Percentiles rank a stretch among this genome's conserved stretches.
phyloP scores from a whole-genome alignment of 2,329 filamentous ascomycete species.

The Verticillium alfalfae region DNA sequence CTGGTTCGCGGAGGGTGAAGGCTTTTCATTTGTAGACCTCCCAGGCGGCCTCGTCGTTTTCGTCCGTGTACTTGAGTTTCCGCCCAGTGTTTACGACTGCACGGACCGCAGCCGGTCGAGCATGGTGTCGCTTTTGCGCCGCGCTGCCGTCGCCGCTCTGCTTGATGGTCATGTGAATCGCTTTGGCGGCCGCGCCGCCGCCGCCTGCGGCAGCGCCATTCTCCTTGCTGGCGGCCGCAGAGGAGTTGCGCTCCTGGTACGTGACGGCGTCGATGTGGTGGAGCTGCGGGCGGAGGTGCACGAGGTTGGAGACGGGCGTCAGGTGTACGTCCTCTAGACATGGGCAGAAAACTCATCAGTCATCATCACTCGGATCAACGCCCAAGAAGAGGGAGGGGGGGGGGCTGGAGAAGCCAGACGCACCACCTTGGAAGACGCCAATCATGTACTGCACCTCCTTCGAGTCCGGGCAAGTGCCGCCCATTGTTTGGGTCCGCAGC shows the following conservation, averaged over 20 bases:
- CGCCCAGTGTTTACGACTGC: constrained; percentile 82
- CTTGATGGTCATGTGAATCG: constrained; percentile 85
- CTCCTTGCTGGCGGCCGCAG: constrained; percentile 29
- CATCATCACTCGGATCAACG: not conserved
- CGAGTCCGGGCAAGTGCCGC: constrained; percentile 68
- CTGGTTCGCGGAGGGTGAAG: constrained; percentile 48
- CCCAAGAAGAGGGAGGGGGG: not conserved
- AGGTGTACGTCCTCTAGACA: constrained; percentile 73
- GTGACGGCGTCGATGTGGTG: constrained; percentile 84
- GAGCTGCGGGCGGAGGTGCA: constrained; percentile 86
- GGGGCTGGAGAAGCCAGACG: constrained; percentile 21
- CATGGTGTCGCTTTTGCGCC: constrained; percentile 64
- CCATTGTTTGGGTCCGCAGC: constrained; percentile 75
- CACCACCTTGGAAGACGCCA: constrained; percentile 81
- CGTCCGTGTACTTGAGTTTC: constrained; percentile 72
- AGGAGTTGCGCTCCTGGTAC: constrained; percentile 59
- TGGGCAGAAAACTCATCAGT: not conserved
- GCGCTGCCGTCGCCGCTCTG: constrained; percentile 63
- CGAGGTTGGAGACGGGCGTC: constrained; percentile 74
- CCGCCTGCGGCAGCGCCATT: constrained; percentile 24
- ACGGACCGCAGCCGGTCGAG: constrained; percentile 70
- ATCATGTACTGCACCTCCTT: constrained; percentile 82
- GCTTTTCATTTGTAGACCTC: constrained; percentile 68
- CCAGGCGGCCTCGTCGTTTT: constrained; percentile 73
- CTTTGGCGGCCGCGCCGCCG: constrained; percentile 47